A percentile compares a stretch with the other conserved stretches of the same genome.
phyloP scores from a whole-genome alignment of 1,284 basidiomycete genomes.

The Cryptococcus sp. region DNA sequence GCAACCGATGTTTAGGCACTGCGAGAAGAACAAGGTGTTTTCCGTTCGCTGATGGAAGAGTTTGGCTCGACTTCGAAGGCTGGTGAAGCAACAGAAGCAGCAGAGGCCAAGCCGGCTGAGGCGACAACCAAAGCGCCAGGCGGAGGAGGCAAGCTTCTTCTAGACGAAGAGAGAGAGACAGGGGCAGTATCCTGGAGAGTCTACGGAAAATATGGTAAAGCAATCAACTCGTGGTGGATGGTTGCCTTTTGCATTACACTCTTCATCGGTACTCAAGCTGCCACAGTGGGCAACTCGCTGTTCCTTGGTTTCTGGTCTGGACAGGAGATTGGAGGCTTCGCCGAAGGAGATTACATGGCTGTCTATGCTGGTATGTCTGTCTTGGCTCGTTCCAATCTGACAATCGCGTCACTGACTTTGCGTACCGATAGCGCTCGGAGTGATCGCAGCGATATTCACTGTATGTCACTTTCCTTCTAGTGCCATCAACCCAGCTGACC shows the following conservation, averaged over 20 bases:
- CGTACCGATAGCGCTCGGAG: conserved; percentile 2
- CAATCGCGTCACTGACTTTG: background rate
- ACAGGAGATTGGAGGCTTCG: conserved; percentile 17
- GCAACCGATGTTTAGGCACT: conserved; percentile 13
- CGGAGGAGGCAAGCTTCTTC: conserved; percentile 60
- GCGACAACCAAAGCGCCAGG: background rate
- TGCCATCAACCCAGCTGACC: background rate
- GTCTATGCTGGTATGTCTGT: conserved; percentile 18
- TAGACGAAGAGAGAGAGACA: conserved; percentile 60
- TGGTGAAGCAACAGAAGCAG: background rate
- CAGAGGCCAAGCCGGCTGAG: background rate
- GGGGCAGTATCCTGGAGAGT: conserved; percentile 25
- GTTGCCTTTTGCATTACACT: conserved; percentile 2
- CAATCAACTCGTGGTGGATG: conserved; percentile 7
- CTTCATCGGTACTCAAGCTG: conserved; percentile 20
- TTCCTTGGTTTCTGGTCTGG: conserved; percentile 35
- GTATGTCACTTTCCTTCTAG: conserved; percentile 1
- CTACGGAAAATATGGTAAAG: conserved; percentile 18
- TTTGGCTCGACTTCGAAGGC: conserved; percentile 15
- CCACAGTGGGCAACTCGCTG: conserved; percentile 26
- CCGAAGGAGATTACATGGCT: conserved; percentile 29
- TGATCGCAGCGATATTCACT: conserved; percentile 16
- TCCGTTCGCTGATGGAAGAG: conserved; percentile 17
- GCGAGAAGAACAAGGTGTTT: conserved; percentile 4
- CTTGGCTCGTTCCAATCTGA: background rate